Base-by-base conservation (phyloP, 257 asterid species). In the Ilex aquifolium region DNA sequence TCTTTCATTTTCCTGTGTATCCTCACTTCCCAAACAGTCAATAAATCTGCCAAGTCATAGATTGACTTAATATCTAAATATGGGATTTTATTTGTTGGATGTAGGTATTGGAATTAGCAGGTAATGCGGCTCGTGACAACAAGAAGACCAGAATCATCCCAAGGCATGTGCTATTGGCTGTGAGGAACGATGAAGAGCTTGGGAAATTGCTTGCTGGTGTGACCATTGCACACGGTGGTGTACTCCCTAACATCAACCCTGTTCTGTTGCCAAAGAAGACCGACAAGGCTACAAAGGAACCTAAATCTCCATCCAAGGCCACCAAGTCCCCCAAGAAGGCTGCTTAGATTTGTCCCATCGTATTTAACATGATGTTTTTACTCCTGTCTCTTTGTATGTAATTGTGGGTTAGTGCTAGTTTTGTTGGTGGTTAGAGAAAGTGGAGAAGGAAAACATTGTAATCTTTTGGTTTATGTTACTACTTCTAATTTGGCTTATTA, bases 371-470 rank as follows among this genome's bases (percentile, higher is more conserved):
- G 30, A 14, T 58, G 9, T 2, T 5, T 2, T 8, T 32, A 15
- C 27, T 21, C 27, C 27, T 21, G 27, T 21, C 27, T 21, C 27
- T 58, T 6, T 5, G 9, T 2, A 58, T 58, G 62, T 32, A 58
- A 14, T 32, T 58, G 14, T 36, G 5, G 30, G 6, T 58, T 15
- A 32, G 62, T n/a, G 10, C 21, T 17, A 7, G 62, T 58, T 58
- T 58, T 58, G n/a, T 4, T 13, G 4, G 11, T 31, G 59, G 16
- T 55, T 55, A 10, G 36, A 21, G 16, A 10, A 36, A 15, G 36
- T 36, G 55, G 7, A 21, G 27, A 56, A 36, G 42, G 9, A 4
- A 30, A 52, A 36, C 56, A n/a, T 66, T 70, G 80, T 70, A 69
- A 56, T 68, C 61, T 56, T 48, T 3, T 57, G 31, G 70, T 31